Conservation (phyloP, 1,284 basidiomycete species). For the Cutaneotrichosporon sp. region DNA sequence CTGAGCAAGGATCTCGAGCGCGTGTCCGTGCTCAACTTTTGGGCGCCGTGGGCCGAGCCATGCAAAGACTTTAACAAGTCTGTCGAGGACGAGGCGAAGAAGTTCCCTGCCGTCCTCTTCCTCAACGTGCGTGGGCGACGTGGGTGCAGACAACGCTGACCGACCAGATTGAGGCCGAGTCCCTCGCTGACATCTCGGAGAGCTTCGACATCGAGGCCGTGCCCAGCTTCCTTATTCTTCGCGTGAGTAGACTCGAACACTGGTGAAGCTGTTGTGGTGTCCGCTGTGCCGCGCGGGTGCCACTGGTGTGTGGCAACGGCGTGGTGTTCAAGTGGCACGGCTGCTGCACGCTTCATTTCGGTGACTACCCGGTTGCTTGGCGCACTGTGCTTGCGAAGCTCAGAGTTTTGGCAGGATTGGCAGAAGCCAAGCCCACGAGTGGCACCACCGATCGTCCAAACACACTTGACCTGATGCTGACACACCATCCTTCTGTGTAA, state of each 20-base stretch:
- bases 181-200: slow-evolving; percentile 80
- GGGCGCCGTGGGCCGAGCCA: slow-evolving; percentile 87
- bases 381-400: no score
- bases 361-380: no score
- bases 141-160: background rate
- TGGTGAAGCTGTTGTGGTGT: no score
- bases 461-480: no score
- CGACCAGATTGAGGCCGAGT: slow-evolving; percentile 80
- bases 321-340: no score
- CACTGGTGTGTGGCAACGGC: no score
- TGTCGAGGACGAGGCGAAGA: slow-evolving; percentile 63
- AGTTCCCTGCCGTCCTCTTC: slow-evolving; percentile 65
- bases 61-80: slow-evolving; percentile 81
- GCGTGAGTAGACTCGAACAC: slow-evolving; percentile 52
- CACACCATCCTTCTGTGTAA: no score
- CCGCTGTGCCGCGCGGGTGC: no score
- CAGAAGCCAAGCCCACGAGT: no score
- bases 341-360: no score
- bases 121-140: slow-evolving; percentile 58
- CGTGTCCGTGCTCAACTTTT: slow-evolving; percentile 83
- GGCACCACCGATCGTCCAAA: no score
- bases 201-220: slow-evolving; percentile 91
- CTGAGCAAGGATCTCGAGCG: slow-evolving; percentile 69
- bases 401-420: no score
- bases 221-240: slow-evolving; percentile 76